Conservation (phyloP, 2,329 filamentous ascomycete genomes). For the Xylaria polymorpha region DNA sequence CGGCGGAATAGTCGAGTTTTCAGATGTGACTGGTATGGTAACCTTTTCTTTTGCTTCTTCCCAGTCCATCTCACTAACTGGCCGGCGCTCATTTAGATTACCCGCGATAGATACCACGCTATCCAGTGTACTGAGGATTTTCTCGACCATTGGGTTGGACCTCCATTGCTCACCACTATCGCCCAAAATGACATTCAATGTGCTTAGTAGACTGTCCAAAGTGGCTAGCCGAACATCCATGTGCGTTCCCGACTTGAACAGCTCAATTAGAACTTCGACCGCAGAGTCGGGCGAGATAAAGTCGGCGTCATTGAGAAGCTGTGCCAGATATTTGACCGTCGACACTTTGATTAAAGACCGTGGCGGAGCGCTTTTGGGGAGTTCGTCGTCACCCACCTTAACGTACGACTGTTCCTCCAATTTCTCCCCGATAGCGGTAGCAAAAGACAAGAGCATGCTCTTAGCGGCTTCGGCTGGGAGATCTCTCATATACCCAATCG, state of each 20-base stretch:
- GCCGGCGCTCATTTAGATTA: slow-evolving; percentile 32
- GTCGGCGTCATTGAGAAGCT: slow-evolving; percentile 34
- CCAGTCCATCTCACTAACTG: slow-evolving; percentile 30
- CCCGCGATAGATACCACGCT: slow-evolving; percentile 31
- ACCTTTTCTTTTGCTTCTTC: slow-evolving; percentile 23
- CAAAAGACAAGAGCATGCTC: slow-evolving; percentile 36
- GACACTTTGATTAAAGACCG: slow-evolving; percentile 33
- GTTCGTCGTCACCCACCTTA: slow-evolving; percentile 30
- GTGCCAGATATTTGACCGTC: slow-evolving; percentile 36
- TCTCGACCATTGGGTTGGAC: slow-evolving; percentile 30
- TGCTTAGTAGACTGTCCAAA: slow-evolving; percentile 30
- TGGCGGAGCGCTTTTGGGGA: slow-evolving; percentile 26
- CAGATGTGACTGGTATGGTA: slow-evolving; percentile 13
- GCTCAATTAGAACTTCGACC: slow-evolving; percentile 31
- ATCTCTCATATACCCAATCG: slow-evolving; percentile 28
- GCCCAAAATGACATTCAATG: slow-evolving; percentile 20
- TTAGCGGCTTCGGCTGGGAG: slow-evolving; percentile 31
- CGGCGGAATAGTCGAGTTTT: slow-evolving; percentile 19
- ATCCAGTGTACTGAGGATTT: slow-evolving; percentile 29
- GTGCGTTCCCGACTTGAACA: slow-evolving; percentile 34
- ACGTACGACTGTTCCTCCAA: slow-evolving; percentile 36
- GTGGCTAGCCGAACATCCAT: slow-evolving; percentile 33
- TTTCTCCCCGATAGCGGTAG: slow-evolving; percentile 32
- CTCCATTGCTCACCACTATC: slow-evolving; percentile 21
- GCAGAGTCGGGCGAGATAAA: slow-evolving; percentile 31